These are phyloP conservation scores for Setomelanomma holmii DNA, from an alignment of 2,329 filamentous ascomycete genomes.

Conservation along the genomic window DNA sequence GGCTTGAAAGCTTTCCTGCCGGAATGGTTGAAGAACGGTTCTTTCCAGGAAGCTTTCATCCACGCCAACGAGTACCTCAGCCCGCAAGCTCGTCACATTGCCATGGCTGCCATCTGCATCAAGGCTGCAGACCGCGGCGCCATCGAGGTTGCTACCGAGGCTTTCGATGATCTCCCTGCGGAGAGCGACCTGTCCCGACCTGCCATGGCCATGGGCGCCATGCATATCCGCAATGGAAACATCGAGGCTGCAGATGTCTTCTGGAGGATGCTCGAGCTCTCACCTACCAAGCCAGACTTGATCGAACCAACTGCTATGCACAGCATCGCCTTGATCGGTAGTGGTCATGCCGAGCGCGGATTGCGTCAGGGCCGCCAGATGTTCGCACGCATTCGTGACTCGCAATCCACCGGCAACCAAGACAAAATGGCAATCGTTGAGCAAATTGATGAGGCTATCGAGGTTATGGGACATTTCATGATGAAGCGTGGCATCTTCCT, in stretches of 20 bases:
- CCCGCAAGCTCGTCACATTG: constrained; percentile 63
- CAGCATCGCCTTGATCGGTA: constrained; percentile 83
- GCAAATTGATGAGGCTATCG: constrained; percentile 85
- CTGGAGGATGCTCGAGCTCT: constrained; percentile 75
- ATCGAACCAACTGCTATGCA: constrained; percentile 93
- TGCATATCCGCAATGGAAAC: constrained; percentile 84
- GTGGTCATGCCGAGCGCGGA: constrained; percentile 83
- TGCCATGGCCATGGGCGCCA: constrained; percentile 82
- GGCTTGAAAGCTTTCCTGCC: constrained; percentile 79
- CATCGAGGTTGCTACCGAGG: constrained; percentile 68
- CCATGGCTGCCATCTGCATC: constrained; percentile 76
- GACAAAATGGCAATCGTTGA: constrained; percentile 67
- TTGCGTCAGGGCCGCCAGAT: constrained; percentile 80
- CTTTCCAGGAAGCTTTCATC: constrained; percentile 75
- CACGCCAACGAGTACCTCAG: constrained; percentile 72
- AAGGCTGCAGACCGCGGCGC: constrained; percentile 82
- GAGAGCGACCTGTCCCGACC: constrained; percentile 57
- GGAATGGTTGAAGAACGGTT: constrained; percentile 73
- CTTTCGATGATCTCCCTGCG: constrained; percentile 59
- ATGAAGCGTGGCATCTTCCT: constrained; percentile 60
- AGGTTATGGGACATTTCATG: constrained; percentile 69
- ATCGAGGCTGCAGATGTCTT: constrained; percentile 78
- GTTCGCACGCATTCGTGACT: constrained; percentile 81
- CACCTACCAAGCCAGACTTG: constrained; percentile 69
- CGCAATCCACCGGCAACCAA: constrained; percentile 57